These are phyloP conservation scores for Macaranga tanarius DNA, from an alignment of 441 rosid genomes.

Conservation along the genomic window DNA sequence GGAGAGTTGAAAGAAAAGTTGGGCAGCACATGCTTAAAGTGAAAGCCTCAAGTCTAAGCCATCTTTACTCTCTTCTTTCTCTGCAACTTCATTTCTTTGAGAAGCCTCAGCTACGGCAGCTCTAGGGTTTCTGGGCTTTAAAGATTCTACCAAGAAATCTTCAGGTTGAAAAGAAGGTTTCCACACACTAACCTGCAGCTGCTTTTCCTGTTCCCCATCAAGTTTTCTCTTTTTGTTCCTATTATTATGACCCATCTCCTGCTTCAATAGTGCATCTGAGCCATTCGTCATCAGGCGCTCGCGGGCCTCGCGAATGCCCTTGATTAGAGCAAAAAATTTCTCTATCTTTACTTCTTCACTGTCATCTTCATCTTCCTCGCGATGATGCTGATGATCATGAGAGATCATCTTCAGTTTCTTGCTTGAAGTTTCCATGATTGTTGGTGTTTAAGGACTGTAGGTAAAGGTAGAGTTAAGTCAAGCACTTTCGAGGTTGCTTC, in stretches of 20 bases:
- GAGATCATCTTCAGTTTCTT: constrained; percentile 26
- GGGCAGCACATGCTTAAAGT: constrained; percentile 1
- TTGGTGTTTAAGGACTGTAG: not conserved
- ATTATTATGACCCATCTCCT: not conserved
- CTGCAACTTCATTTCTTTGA: not conserved
- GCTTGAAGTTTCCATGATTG: constrained; percentile 17
- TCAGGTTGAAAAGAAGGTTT: constrained; percentile 38
- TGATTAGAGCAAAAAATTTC: constrained; percentile 35
- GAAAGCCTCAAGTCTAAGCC: constrained; percentile 30
- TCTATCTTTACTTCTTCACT: constrained; percentile 37
- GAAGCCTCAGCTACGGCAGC: not conserved
- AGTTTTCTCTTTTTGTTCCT: constrained; percentile 7
- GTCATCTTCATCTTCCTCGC: constrained; percentile 15
- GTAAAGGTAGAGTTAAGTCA: not conserved
- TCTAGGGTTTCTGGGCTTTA: not conserved
- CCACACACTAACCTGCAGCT: constrained; percentile 25
- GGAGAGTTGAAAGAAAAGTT: not conserved
- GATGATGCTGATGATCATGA: not conserved
- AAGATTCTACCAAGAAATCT: constrained; percentile 32
- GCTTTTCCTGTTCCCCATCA: not conserved
- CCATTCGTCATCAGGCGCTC: constrained; percentile 20
- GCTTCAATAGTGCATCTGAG: constrained; percentile 1
- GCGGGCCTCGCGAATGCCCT: constrained; percentile 31
- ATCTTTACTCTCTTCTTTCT: constrained; percentile 16
- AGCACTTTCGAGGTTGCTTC: constrained; percentile 29